A percentile compares a stretch with the other conserved stretches of the same genome.
Conservation (phyloP, 1,284 basidiomycete species). For the Puccinia hordei region DNA sequence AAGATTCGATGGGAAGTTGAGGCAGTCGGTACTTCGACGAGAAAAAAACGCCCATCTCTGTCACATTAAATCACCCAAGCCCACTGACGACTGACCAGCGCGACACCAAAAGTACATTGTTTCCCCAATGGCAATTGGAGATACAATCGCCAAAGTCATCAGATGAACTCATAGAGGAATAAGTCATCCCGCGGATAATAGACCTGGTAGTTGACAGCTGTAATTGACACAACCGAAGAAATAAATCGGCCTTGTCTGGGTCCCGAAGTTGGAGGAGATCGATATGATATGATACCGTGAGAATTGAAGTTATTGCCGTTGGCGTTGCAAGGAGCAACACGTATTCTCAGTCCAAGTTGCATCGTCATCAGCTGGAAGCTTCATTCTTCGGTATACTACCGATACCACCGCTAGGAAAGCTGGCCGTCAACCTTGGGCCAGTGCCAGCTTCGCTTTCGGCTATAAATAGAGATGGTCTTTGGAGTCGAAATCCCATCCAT, state of each 20-base stretch:
- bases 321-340: neutral
- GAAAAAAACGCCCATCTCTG: too few species aligned
- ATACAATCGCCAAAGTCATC: too few species aligned
- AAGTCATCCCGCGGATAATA: neutral
- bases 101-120: too few species aligned
- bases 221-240: neutral
- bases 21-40: too few species aligned
- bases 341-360: neutral
- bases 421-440: too few species aligned
- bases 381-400: neutral
- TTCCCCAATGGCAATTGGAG: too few species aligned
- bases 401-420: too few species aligned
- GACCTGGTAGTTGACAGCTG: neutral
- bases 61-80: too few species aligned
- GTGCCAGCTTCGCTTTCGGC: neutral
- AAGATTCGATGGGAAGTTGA: too few species aligned
- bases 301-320: neutral
- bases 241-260: neutral
- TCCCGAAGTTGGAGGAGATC: neutral
- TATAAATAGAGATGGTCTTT: slow-evolving; percentile 6
- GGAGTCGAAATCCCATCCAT: neutral
- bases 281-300: neutral
- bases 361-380: neutral
- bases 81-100: too few species aligned
- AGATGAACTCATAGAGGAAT: neutral